Evolutionary conservation across 345 rosid species (phyloP), one percentile per base, ranked within the genome.

Genomic region (Lepidium aucheri): DNA sequence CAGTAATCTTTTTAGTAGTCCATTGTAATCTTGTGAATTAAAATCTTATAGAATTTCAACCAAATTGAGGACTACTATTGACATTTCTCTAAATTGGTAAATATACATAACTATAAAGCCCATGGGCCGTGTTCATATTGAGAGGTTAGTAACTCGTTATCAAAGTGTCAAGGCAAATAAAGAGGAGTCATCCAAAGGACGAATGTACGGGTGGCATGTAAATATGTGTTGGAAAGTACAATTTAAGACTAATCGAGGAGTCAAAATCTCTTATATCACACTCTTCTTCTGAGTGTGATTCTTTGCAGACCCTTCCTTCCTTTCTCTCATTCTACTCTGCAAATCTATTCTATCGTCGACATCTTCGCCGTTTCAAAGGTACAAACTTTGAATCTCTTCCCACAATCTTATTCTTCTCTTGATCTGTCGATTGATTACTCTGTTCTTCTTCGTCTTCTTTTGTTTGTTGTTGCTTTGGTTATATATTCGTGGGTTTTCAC

Each of bases 401-500:
- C 42, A 30, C 53, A 42, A 53, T 55, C 12, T 53, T 3, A 7
- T 56, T 45, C 32, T 6, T 47, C 50, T 38, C 50, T 15, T 45
- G 74, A 52, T 69, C 61, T 69, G 62, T 22, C 47, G 20, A 60
- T 60, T 69, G 20, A 15, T 34, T 52, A 42, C 20, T 47, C 22
- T 17, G 1, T 3, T 7, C 36, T 7, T 24, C 3, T n/a, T 2
- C n/a, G n/a, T n/a, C n/a, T n/a, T 26, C 17, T 18, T 57, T 17
- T 34, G 3, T 33, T 42, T 15, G 8, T 65, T 20, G 4, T 54
- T 17, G 32, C 20, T 2, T 44, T 1, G 20, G 34, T 56, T 28
- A 28, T 8, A 17, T 57, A 4, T 32, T 26, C 15, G 33, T 38
- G 46, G 63, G 32, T 35, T 56, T 54, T 11, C 4, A 54, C 6